Evolutionary conservation across 78 protist genomes (phyloP).

Genomic region (Dictyostelium citrinum): DNA sequence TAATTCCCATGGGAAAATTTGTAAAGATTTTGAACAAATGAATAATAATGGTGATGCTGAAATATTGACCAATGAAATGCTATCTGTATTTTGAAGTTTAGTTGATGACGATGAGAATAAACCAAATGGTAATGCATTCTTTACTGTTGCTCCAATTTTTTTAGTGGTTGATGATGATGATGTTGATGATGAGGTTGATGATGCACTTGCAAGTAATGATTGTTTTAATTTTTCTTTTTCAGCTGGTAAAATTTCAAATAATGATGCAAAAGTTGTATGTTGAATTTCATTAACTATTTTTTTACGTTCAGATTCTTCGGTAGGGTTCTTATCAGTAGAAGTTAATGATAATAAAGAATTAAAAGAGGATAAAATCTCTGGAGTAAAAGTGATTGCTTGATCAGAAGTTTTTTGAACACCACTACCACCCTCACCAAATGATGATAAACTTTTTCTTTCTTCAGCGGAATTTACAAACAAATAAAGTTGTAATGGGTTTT

Average conservation of each 20-base stretch:
- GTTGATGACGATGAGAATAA: slow-evolving; percentile 20
- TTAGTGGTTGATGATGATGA: background rate
- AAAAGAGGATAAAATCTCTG: slow-evolving; percentile 37
- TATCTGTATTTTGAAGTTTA: background rate
- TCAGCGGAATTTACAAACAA: slow-evolving; percentile 59
- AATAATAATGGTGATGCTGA: slow-evolving; percentile 61
- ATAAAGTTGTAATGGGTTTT: slow-evolving; percentile 65
- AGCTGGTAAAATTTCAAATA: slow-evolving; percentile 72
- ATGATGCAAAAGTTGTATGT: slow-evolving; percentile 63
- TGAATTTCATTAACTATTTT: slow-evolving; percentile 57
- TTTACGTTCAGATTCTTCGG: slow-evolving; percentile 54
- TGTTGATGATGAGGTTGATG: background rate
- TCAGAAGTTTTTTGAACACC: slow-evolving; percentile 17
- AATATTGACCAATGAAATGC: slow-evolving; percentile 11
- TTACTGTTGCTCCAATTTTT: background rate
- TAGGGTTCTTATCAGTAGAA: background rate
- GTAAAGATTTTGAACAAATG: slow-evolving; percentile 58
- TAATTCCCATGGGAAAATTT: slow-evolving; percentile 80
- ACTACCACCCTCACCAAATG: background rate
- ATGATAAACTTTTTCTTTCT: slow-evolving; percentile 14
- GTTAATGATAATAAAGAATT: slow-evolving; percentile 6
- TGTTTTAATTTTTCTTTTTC: background rate
- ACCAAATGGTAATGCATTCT: slow-evolving; percentile 11
- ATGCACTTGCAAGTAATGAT: background rate
- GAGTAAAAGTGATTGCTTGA: slow-evolving; percentile 64